These are phyloP conservation scores for Eucalyptus erythrocorys DNA, from an alignment of 345 rosid species.

Conservation along the genomic window DNA sequence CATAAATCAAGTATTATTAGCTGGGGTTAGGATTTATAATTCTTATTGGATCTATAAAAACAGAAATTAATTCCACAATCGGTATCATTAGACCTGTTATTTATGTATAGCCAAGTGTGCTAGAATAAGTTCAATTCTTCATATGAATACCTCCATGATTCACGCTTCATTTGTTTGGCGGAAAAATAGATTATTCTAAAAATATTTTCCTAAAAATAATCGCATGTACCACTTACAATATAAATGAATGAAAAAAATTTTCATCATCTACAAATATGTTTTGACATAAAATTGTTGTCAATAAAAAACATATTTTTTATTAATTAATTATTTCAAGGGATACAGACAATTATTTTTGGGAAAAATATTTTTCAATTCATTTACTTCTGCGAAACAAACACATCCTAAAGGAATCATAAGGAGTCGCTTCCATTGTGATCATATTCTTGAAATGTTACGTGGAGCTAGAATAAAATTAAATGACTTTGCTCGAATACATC, in stretches of 20 bases:
- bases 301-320: too few species aligned
- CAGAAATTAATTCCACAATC: neutral
- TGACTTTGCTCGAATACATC: neutral
- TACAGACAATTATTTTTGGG: fast-evolving
- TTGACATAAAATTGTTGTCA: too few species aligned
- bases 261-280: neutral
- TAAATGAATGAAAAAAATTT: too few species aligned
- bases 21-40: neutral
- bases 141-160: neutral
- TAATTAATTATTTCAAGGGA: neutral
- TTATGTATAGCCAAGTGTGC: neutral
- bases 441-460: neutral
- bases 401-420: neutral
- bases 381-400: fast-evolving
- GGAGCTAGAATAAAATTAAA: neutral
- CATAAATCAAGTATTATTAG: neutral
- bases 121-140: neutral
- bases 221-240: fast-evolving
- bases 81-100: neutral
- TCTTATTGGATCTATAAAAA: neutral
- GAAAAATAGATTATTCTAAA: too few species aligned
- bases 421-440: neutral
- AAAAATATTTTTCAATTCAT: neutral
- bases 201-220: too few species aligned
- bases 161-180: too few species aligned